Evolutionary conservation across 1,284 basidiomycete species (phyloP), one percentile per base, ranked within the genome.

Genomic region (Phenoliferia sp.): DNA sequence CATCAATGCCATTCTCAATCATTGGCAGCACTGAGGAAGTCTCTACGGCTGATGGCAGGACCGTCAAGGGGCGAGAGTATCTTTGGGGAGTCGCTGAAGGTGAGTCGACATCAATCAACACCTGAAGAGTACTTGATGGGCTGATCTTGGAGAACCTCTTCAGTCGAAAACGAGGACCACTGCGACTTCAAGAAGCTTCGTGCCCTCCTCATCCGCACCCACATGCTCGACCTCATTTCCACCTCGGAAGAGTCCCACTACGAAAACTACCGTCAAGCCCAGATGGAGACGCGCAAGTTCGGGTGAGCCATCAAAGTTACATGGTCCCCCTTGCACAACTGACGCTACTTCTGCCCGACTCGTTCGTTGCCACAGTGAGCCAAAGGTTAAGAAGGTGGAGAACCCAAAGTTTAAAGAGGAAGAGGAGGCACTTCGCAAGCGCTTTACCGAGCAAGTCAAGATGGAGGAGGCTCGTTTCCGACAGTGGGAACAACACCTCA

Each of bases 371-470:
- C 29, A 52, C 61, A 71, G 95, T 74, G 96, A 99, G 81, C 88
- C 94, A 75, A 98, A 98, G 84, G 92, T 96, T 76, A 95, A 94
- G 86, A 98, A 97, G 84, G 84, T 94, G 74, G 95, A 99, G 82
- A 99, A 99, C 82, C 96, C 96, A 76, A 98, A 98, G 82, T 99
- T 96, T 88, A 95, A 95, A 84, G 96, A 99, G 81, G 95, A 99
- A 81, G 95, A 99, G 80, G 95, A 99, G 81, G 84, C 88, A 71
- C 86, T 99, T 72, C 85, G 95, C 77, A 97, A 95, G 85, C 87
- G 94, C 70, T 99, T 99, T 82, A 99, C 95, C 36, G 96, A 99
- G 81, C 95, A 99, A 83, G 96, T 99, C 85, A 99, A 99, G 85
- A 84, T 94, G 69, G 95, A 99, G 83, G 95, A 99, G 80, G 86